Evolutionary conservation across 2,329 filamentous ascomycete species (phyloP).

Genomic region (Zalaria obscura): DNA sequence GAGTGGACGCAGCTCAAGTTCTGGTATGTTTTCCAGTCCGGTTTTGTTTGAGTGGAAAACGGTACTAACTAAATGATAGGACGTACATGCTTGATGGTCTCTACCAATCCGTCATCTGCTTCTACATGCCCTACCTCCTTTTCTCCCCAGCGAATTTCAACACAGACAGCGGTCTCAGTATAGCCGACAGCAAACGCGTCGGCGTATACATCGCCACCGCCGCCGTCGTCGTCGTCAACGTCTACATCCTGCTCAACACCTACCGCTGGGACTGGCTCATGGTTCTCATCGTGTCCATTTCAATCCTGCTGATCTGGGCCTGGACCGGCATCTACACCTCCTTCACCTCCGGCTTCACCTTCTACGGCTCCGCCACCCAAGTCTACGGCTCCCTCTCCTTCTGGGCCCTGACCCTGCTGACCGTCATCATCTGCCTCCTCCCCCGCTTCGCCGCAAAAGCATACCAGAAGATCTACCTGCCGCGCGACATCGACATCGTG

Average conservation of each 20-base stretch:
- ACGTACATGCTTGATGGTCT: slow-evolving; percentile 88
- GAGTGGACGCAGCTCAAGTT: slow-evolving; percentile 97
- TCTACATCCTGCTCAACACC: slow-evolving; percentile 89
- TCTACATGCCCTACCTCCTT: slow-evolving; percentile 80
- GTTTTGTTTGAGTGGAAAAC: background rate
- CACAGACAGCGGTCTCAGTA: slow-evolving; percentile 55
- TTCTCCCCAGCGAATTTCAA: slow-evolving; percentile 56
- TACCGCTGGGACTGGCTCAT: slow-evolving; percentile 99
- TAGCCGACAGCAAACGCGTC: slow-evolving; percentile 70
- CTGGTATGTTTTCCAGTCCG: slow-evolving; percentile 49
- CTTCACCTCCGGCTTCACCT: slow-evolving; percentile 41
- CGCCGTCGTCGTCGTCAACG: slow-evolving; percentile 76
- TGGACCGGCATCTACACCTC: slow-evolving; percentile 85
- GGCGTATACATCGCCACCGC: slow-evolving; percentile 78
- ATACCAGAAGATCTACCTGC: slow-evolving; percentile 86
- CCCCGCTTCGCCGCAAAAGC: slow-evolving; percentile 79
- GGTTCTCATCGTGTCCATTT: slow-evolving; percentile 65
- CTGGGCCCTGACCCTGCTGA: slow-evolving; percentile 72
- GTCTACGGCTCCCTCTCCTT: slow-evolving; percentile 72
- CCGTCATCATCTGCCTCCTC: slow-evolving; percentile 67
- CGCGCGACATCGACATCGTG: slow-evolving; percentile 85
- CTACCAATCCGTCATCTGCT: slow-evolving; percentile 88
- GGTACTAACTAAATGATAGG: slow-evolving; percentile 13
- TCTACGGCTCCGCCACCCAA: slow-evolving; percentile 67
- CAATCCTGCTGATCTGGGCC: slow-evolving; percentile 78